Evolutionary conservation across 352 stramenopile genomes (phyloP).

Genomic region (Globisporangium emineosum): DNA sequence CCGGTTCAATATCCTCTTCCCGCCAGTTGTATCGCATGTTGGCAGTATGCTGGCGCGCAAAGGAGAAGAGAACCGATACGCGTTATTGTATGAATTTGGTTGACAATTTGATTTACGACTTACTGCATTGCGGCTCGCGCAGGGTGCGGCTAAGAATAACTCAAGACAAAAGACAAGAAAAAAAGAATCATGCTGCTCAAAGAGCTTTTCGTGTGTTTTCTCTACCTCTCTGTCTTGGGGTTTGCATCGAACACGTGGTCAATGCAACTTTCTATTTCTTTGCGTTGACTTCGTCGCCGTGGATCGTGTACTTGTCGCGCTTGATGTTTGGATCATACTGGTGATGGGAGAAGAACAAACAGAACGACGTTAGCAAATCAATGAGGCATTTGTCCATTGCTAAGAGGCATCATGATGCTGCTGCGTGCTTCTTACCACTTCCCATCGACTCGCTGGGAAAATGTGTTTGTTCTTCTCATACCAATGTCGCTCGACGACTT

Average conservation of each 20-base stretch:
- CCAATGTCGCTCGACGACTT: conserved; percentile 97
- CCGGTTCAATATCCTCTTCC: not conserved
- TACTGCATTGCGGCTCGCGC: conserved; percentile 3
- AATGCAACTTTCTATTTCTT: conserved; percentile 26
- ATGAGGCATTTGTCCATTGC: too few relatives aligned
- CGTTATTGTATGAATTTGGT: conserved; percentile 20
- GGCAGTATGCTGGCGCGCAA: not conserved
- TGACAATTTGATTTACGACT: conserved; percentile 15
- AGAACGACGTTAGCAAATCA: not conserved
- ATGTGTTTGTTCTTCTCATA: conserved; percentile 99
- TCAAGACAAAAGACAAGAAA: conserved; percentile 3
- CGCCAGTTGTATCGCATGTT: not conserved
- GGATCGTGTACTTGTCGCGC: conserved; percentile 82
- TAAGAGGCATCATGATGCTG: too few relatives aligned
- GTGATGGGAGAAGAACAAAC: not conserved
- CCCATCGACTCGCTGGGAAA: conserved; percentile 98
- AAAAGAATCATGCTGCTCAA: conserved; percentile 2
- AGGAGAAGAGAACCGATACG: conserved; percentile 6
- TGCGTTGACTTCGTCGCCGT: conserved; percentile 53
- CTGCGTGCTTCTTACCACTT: conserved; percentile 73
- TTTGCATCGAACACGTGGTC: not conserved
- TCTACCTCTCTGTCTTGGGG: not conserved
- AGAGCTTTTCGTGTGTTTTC: not conserved
- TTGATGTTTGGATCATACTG: conserved; percentile 79
- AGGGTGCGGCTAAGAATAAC: not conserved